These are phyloP conservation scores for Trichomonas vaginalis DNA, from an alignment of 208 protist genomes.

Conservation along the genomic window DNA sequence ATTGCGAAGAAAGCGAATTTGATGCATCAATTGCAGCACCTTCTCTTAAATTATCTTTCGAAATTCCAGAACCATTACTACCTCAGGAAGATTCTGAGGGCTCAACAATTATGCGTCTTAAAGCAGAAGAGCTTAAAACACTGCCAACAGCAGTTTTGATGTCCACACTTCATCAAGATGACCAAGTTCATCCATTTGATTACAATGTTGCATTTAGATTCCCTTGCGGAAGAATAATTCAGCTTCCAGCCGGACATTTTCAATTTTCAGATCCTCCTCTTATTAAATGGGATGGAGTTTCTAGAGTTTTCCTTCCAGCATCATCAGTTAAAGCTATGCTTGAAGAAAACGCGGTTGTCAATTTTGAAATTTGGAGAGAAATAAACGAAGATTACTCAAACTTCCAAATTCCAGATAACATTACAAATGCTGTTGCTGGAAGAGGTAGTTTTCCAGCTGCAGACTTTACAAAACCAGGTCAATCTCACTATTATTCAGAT, in stretches of 20 bases:
- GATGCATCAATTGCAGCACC: neutral
- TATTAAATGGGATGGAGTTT: neutral
- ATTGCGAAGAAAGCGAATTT: conserved; percentile 4
- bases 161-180: neutral
- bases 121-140: neutral
- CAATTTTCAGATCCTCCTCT: neutral
- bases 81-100: neutral
- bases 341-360: neutral
- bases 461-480: neutral
- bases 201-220: conserved; percentile 7
- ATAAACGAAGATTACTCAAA: neutral
- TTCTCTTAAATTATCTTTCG: neutral
- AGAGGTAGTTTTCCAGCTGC: neutral
- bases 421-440: neutral
- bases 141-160: neutral
- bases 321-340: neutral
- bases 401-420: neutral
- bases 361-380: neutral
- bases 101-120: neutral
- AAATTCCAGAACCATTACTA: neutral
- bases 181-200: conserved; percentile 4
- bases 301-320: neutral
- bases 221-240: neutral
- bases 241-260: neutral
- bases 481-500: neutral